Evolutionary conservation across 352 stramenopile species (phyloP).

Genomic region (Globisporangium spiculum): DNA sequence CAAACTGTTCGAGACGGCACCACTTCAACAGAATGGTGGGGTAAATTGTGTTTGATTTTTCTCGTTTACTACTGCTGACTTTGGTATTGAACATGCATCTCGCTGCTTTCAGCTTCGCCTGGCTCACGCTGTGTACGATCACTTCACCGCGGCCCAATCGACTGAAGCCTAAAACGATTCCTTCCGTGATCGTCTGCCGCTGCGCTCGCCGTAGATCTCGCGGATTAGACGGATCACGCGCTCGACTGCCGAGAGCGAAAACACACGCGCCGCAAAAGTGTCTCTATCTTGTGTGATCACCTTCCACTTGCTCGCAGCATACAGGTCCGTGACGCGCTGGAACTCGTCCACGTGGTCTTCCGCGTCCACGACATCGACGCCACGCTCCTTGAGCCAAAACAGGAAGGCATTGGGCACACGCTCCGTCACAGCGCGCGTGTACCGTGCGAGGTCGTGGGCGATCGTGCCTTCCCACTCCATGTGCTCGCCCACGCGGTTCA

Average conservation of each 20-base stretch:
- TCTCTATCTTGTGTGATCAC: slow-evolving; percentile 36
- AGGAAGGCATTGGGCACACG: slow-evolving; percentile 73
- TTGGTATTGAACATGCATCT: neutral
- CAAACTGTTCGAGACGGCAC: too few relatives aligned
- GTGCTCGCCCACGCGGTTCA: slow-evolving; percentile 71
- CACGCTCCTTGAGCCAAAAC: slow-evolving; percentile 58
- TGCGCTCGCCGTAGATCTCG: slow-evolving; percentile 59
- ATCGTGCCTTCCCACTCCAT: slow-evolving; percentile 87
- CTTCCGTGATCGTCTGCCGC: slow-evolving; percentile 37
- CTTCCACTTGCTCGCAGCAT: slow-evolving; percentile 43
- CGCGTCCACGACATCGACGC: slow-evolving; percentile 26
- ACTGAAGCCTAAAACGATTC: slow-evolving; percentile 40
- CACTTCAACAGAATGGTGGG: neutral
- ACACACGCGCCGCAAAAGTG: slow-evolving; percentile 30
- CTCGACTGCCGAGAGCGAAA: slow-evolving; percentile 60
- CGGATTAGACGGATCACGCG: slow-evolving; percentile 57
- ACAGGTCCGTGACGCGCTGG: slow-evolving; percentile 31
- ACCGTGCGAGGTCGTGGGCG: slow-evolving; percentile 75
- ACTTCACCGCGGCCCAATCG: neutral
- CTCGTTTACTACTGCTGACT: neutral
- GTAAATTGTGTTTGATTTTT: slow-evolving; percentile 3
- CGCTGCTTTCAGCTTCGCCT: neutral
- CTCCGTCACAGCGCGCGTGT: slow-evolving; percentile 56
- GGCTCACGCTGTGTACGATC: neutral
- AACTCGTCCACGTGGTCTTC: slow-evolving; percentile 51